Base-by-base conservation (phyloP, 352 stramenopile species). In the Pythium sp. region DNA sequence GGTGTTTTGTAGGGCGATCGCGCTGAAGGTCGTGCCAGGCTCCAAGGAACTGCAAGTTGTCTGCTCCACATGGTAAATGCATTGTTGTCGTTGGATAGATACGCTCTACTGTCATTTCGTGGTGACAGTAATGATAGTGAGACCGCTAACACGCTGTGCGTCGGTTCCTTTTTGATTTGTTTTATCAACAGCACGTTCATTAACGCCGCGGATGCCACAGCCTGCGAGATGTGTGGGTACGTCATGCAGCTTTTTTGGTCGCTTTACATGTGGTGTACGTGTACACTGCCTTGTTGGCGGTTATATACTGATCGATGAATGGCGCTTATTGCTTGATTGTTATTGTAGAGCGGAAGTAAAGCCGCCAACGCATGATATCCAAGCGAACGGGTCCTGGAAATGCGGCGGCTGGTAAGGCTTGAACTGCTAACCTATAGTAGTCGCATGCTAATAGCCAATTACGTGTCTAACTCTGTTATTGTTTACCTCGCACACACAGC, bases 221-320 rank as follows among this genome's bases (percentile, higher is more conserved):
- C 65, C 30, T 95, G 87, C 63, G 84, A 71, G 55, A 89, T 95
- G 79, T 95, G 87, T 62, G 85, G 81, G 83, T 93, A 74, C 41
- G 79, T 77, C 3, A 32, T 32, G 30, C 12, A 46, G 14, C 38
- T 46, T 20, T 20, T 20, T 46, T 18, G 38, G 15, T 20, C 38
- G 2, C 38, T 46, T 12, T 3, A 30, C n/a, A 8, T 28, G 14
- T 30, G 36, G 9, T 46, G 38, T 18, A 43, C 15, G 38, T 46
- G 30, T n/a, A 5, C 20, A 14, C 22, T 12, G 2, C 49, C 7
- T 28, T 68, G 36, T 11, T 56, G 3, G 4, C 8, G 30, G 9
- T 14, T 46, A 6, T 18, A 6, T 56, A 26, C 18, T 47, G 20
- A 20, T 28, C 14, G 8, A 18, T 12, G 26, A 65, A 49, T 49